Percentiles rank a stretch among this genome's conserved stretches.
Conservation (phyloP, 495 filamentous ascomycete species). For the Hamigera avellanea region DNA sequence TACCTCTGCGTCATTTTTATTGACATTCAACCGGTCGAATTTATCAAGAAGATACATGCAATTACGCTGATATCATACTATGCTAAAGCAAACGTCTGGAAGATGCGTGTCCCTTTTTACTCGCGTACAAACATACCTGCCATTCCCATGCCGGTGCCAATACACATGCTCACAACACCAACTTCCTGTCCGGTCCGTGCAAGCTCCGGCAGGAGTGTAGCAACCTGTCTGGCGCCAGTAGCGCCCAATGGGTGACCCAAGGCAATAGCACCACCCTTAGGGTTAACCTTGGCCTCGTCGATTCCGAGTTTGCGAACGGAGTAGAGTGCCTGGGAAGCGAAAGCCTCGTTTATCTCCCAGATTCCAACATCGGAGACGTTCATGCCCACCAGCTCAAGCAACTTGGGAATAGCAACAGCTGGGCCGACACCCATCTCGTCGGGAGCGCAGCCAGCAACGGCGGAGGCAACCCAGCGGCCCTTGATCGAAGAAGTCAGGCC, state of each 20-base stretch:
- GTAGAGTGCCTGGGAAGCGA: conserved; percentile 80
- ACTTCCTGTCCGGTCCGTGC: conserved; percentile 51
- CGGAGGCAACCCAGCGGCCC: conserved; percentile 65
- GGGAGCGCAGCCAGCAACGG: conserved; percentile 64
- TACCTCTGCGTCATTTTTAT: too few relatives aligned
- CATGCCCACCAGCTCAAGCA: conserved; percentile 55
- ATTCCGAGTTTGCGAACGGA: conserved; percentile 64
- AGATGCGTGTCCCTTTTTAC: conserved; percentile 24
- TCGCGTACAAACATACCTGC: conserved; percentile 75
- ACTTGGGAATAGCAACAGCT: conserved; percentile 71
- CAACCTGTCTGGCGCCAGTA: conserved; percentile 74
- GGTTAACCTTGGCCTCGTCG: conserved; percentile 63
- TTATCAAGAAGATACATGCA: conserved; percentile 8
- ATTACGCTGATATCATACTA: conserved; percentile 8
- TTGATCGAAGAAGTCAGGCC: conserved; percentile 59
- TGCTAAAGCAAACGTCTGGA: too few relatives aligned
- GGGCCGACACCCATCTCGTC: conserved; percentile 94
- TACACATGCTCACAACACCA: conserved; percentile 77
- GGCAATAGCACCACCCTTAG: conserved; percentile 85
- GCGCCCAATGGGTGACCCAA: conserved; percentile 49
- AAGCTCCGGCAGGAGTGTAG: conserved; percentile 60
- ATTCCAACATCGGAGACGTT: conserved; percentile 57
- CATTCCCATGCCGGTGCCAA: conserved; percentile 91
- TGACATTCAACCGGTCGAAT: too few relatives aligned
- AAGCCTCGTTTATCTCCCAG: conserved; percentile 98